A percentile compares a stretch with the other conserved stretches of the same genome.
Conservation (phyloP, 1,284 basidiomycete species). For the Tausonia pullulans region DNA sequence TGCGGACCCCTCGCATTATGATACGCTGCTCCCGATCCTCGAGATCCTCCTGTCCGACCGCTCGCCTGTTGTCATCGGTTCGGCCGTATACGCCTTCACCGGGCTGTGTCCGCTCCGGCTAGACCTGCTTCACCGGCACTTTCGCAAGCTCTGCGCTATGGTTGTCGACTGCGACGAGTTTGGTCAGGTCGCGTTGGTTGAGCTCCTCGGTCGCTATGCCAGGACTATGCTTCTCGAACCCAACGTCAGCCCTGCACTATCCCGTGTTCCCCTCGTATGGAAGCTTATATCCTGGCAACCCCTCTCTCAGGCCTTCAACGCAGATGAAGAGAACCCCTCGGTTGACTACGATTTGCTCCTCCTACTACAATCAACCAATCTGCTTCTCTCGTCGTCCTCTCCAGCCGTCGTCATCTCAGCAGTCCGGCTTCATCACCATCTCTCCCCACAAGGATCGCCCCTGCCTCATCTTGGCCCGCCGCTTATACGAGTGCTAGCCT, state of each 20-base stretch:
- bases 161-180: conserved; percentile 90
- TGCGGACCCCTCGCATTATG: conserved; percentile 50
- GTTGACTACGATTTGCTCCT: conserved; percentile 59
- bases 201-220: conserved; percentile 70
- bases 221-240: conserved; percentile 63
- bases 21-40: conserved; percentile 23
- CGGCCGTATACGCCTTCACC: conserved; percentile 73
- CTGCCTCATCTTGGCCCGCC: conserved; percentile 50
- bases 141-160: conserved; percentile 68
- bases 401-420: conserved; percentile 71
- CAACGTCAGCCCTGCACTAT: conserved; percentile 25
- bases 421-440: conserved; percentile 59
- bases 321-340: conserved; percentile 40
- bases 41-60: conserved; percentile 17
- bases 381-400: conserved; percentile 72
- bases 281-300: background rate
- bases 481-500: conserved; percentile 50
- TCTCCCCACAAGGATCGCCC: conserved; percentile 42
- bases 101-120: conserved; percentile 69
- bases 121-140: conserved; percentile 80
- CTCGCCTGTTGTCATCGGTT: conserved; percentile 35
- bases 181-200: conserved; percentile 75
- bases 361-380: conserved; percentile 58
- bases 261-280: no score
- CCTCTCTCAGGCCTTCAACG: background rate